Evolutionary conservation across 768 basidiomycete species (phyloP).

Genomic region (Krasilnikovozyma curviuscula): DNA sequence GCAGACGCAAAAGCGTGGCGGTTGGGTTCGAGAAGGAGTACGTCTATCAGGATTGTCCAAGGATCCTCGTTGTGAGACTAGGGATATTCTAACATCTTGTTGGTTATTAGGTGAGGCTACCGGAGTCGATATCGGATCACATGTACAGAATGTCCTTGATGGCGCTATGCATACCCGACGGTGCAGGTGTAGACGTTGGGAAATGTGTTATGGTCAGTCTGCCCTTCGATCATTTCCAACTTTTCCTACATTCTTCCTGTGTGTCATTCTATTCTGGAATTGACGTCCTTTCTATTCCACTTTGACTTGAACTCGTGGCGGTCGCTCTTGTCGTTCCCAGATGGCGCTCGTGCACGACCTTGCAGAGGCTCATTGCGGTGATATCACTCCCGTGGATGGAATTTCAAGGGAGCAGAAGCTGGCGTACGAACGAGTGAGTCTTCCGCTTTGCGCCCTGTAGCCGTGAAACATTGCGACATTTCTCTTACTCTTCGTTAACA

Average conservation of each 20-base stretch:
- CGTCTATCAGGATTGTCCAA: slow-evolving; percentile 13
- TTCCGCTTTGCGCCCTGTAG: too few species aligned
- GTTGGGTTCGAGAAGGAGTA: slow-evolving; percentile 76
- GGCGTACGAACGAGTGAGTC: slow-evolving; percentile 45
- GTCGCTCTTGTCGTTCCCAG: slow-evolving; percentile 26
- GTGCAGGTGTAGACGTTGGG: slow-evolving; percentile 25
- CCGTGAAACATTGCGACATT: slow-evolving; percentile 8
- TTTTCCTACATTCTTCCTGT: neutral
- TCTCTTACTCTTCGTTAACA: neutral
- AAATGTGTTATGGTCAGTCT: slow-evolving; percentile 21
- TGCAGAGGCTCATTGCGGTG: slow-evolving; percentile 83
- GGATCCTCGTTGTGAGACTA: slow-evolving; percentile 1
- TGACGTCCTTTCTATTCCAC: neutral
- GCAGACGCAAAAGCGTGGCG: slow-evolving; percentile 89
- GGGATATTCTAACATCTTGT: slow-evolving; percentile 26
- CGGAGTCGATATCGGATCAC: slow-evolving; percentile 82
- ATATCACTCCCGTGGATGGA: slow-evolving; percentile 77
- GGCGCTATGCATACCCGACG: slow-evolving; percentile 64
- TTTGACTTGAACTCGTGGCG: neutral
- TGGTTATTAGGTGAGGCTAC: too few species aligned
- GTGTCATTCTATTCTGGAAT: slow-evolving; percentile 16
- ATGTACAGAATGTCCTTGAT: slow-evolving; percentile 87
- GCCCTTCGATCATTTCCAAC: too few species aligned
- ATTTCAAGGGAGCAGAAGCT: slow-evolving; percentile 65
- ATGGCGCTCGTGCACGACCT: slow-evolving; percentile 85